Base-by-base conservation (phyloP, 2,329 filamentous ascomycete genomes). In the Sclerotinia borealis region DNA sequence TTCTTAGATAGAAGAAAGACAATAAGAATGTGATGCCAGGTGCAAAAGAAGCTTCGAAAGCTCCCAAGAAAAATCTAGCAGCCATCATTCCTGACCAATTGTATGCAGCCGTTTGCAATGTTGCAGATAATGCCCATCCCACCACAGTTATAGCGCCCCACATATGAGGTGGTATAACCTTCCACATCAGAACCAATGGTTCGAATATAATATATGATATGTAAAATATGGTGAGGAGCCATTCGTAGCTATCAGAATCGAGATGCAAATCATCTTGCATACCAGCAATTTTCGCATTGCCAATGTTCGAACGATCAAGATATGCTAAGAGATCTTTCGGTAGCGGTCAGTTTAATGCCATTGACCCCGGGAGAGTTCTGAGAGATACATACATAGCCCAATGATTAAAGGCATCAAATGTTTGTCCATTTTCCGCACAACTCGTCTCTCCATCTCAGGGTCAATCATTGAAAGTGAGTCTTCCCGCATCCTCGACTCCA, bases 361-460 rank as follows among this genome's bases (percentile, higher is more conserved):
- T 34, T 19, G 49, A 22, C 10, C 6, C 10, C 15, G 15, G 11
- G 8, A 19, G n/a, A 34, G 13, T 34, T 19, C 5, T n/a, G 29
- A 22, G 39, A 45, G 9, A 60, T 22, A 41, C 58, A 7, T 39
- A 68, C 67, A 70, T 37, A 70, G 63, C 5, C 54, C 67, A 22
- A 68, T 64, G 37, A 69, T 65, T 4, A 70, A 45, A 37, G 67
- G 67, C n/a, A 88, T 83, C 31, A 89, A 76, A 63, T 78, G 78
- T 59, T 78, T 78, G 72, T 89, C 86, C 65, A 89, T 78, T 73
- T 83, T 86, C 69, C 76, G 79, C 47, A 85, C 74, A n/a, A 87
- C 79, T 41, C 74, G 72, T 36, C 72, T 75, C 69, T 87, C 85
- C 70, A 68, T 61, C 47, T 56, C 64, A 10, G 65, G 45, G 5